Conservation (phyloP, 2,329 filamentous ascomycete species). For the Fusarium marasasianum region DNA sequence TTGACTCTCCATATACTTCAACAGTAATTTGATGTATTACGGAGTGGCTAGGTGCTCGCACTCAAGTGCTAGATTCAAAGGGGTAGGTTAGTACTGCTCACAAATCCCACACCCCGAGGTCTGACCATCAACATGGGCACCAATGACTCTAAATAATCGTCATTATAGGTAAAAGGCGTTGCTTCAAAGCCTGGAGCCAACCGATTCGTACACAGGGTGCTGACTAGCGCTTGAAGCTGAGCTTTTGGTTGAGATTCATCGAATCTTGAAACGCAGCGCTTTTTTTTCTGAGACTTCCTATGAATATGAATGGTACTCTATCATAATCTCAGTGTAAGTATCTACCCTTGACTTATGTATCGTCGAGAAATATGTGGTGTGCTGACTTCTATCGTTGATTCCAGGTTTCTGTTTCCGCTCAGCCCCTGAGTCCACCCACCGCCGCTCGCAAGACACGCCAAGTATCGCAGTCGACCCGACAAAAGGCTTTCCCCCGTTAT, state of each 20-base stretch:
- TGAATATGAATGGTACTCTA: neutral
- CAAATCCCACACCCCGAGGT: neutral
- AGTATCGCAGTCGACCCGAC: neutral
- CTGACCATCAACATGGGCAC: too few relatives aligned
- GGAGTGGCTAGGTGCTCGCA: too few relatives aligned
- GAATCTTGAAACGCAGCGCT: neutral
- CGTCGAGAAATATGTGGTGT: neutral
- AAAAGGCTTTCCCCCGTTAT: too few relatives aligned
- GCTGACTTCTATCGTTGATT: neutral
- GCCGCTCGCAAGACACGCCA: neutral
- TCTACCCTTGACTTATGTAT: rapidly evolving
- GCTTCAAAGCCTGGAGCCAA: neutral
- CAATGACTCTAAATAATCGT: neutral
- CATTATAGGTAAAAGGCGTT: rapidly evolving
- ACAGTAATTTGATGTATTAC: rapidly evolving
- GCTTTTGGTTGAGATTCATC: neutral
- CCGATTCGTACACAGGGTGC: rapidly evolving
- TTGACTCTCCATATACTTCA: neutral
- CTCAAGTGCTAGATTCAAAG: neutral
- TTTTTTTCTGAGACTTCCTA: neutral
- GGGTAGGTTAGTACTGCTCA: neutral
- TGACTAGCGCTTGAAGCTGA: neutral
- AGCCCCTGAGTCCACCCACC: neutral
- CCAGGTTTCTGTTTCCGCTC: neutral
- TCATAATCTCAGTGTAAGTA: neutral